Base-by-base conservation (phyloP, 768 basidiomycete genomes). In the Pleurotus sapidus region DNA sequence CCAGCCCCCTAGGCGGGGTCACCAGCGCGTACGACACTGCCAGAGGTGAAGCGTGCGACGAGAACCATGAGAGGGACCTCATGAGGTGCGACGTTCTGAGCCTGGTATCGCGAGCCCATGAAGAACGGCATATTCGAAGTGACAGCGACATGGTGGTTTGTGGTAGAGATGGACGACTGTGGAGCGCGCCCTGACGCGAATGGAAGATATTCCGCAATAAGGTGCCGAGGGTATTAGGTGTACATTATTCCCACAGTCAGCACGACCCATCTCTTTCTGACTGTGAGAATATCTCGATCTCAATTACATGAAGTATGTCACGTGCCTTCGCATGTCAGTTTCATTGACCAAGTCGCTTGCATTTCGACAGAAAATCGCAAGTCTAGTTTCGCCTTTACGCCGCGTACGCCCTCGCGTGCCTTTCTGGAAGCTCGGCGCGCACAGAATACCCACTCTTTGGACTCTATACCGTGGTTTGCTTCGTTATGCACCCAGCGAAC, bases 401-500 rank as follows among this genome's bases (percentile, higher is more conserved):
- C 83, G 86, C 27, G 73, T 84, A 4, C 77, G 84, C 9, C 83
- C 88, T 7, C 75, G 78, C 18, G 76, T 82, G 2, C 84, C 88
- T 3, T 90, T 93, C 63, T 92, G 79, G 64, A 67, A 80, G 49
- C 84, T 93, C 24, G 74, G 78, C 0, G 86, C 86, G 0, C 93
- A 95, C 67, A 81, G 87, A 18, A 70, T 86, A 24, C 92, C 93
- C 3, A 93, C 91, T 0, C 68, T 89, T 63, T 91, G 90, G 88
- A 69, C 76, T 0, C 72, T 95, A 4, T 95, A 94, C 68, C 80
- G 91, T 18, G 83, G 84, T 3, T 76, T 95, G 12, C 69, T 91
- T 48, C 72, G 77, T 25, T 64, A 77, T 40, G 77, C 88, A 5
- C 81, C 83, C 0, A 77, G 77, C 12, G 77, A 80, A 24, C 74